These are phyloP conservation scores for Xylaria curta DNA, from an alignment of 495 filamentous ascomycete genomes.

Conservation along the genomic window DNA sequence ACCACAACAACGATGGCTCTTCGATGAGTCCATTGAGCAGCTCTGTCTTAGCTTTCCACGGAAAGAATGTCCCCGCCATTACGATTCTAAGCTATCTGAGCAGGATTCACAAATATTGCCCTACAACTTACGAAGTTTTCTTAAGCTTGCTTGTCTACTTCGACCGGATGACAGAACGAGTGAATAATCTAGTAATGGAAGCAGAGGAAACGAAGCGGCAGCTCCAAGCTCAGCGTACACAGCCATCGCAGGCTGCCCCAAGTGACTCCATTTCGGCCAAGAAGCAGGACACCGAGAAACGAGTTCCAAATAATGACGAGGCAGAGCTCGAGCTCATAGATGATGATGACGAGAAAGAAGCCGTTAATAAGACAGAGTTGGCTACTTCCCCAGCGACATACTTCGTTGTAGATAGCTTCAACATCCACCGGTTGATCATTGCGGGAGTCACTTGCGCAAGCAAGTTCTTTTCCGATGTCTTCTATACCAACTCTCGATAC, in stretches of 20 bases:
- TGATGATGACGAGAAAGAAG: slow-evolving; percentile 44
- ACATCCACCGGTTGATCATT: slow-evolving; percentile 97
- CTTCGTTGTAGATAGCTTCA: slow-evolving; percentile 98
- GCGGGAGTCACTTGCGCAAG: slow-evolving; percentile 97
- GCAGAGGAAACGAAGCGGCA: slow-evolving; percentile 47
- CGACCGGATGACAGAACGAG: slow-evolving; percentile 96
- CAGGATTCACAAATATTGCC: slow-evolving; percentile 98
- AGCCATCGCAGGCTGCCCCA: slow-evolving; percentile 26
- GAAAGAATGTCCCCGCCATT: slow-evolving; percentile 97
- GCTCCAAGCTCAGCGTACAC: slow-evolving; percentile 29
- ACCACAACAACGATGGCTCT: slow-evolving; percentile 63
- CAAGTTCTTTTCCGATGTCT: slow-evolving; percentile 99
- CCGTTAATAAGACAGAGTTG: slow-evolving; percentile 29
- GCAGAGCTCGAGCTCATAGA: slow-evolving; percentile 48
- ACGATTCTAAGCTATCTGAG: slow-evolving; percentile 95
- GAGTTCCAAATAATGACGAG: slow-evolving; percentile 43
- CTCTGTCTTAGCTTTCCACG: slow-evolving; percentile 97
- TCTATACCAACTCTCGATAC: slow-evolving; percentile 99
- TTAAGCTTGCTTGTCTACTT: slow-evolving; percentile 96
- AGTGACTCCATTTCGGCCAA: background rate
- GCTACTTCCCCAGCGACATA: slow-evolving; percentile 65
- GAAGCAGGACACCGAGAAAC: slow-evolving; percentile 41
- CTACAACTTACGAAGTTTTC: slow-evolving; percentile 98
- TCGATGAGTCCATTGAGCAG: slow-evolving; percentile 78
- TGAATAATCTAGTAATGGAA: slow-evolving; percentile 69